Percentiles rank a stretch among this genome's conserved stretches.
Evolutionary conservation across 164 flowering plant genomes (phyloP).

Genomic region (Vitis rupestris): DNA sequence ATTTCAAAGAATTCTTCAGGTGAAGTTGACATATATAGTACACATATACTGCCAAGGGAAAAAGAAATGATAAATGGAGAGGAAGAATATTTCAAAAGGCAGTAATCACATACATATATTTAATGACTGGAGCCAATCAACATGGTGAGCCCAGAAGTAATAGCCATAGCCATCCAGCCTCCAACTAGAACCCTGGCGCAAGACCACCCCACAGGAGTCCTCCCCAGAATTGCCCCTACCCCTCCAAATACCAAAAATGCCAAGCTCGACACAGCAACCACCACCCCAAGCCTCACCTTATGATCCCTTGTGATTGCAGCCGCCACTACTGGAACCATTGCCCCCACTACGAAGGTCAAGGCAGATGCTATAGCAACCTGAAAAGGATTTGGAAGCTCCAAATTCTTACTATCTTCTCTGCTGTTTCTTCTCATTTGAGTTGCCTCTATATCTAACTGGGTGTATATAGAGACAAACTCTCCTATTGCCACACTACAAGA

Average conservation of each 20-base stretch:
- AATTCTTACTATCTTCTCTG: not conserved
- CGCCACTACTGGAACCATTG: conserved; percentile 12
- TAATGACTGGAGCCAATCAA: not conserved
- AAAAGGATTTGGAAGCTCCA: conserved; percentile 11
- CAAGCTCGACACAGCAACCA: conserved; percentile 11
- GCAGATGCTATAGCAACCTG: conserved; percentile 14
- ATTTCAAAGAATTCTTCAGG: too few relatives aligned
- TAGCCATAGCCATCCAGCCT: conserved; percentile 19
- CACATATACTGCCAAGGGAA: too few relatives aligned
- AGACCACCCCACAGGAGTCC: conserved; percentile 10
- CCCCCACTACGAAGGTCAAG: conserved; percentile 12
- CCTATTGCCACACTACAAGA: conserved; percentile 18
- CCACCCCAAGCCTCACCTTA: conserved; percentile 11
- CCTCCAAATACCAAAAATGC: conserved; percentile 15
- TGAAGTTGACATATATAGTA: too few relatives aligned
- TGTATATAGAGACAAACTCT: conserved; percentile 15
- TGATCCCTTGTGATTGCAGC: conserved; percentile 11
- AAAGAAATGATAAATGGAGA: too few relatives aligned
- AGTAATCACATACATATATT: too few relatives aligned
- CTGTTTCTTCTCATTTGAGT: conserved; percentile 8
- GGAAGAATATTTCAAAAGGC: too few relatives aligned
- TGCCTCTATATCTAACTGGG: conserved; percentile 11
- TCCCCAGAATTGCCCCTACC: conserved; percentile 10
- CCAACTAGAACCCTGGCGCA: conserved; percentile 11
- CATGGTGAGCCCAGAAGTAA: conserved; percentile 20